Percentiles rank a stretch among this genome's conserved stretches.
phyloP scores from a whole-genome alignment of 805 yeast genomes.

The Teunomyces atbi region DNA sequence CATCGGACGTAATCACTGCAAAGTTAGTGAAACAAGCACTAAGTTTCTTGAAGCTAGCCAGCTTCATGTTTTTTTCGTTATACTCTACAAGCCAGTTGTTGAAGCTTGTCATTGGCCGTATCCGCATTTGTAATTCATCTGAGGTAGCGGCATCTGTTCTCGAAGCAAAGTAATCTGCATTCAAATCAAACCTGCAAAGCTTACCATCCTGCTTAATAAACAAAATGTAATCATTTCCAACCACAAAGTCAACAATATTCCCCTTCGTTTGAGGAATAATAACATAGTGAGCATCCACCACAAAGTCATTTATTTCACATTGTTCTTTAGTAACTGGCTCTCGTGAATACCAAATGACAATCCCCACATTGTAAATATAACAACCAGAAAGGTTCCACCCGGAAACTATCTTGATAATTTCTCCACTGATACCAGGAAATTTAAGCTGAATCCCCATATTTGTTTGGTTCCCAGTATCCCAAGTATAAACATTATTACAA shows the following conservation, averaged over 20 bases:
- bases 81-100: constrained; percentile 26
- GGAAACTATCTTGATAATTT: constrained; percentile 50
- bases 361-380: constrained; percentile 47
- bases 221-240: constrained; percentile 52
- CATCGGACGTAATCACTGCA: constrained; percentile 55
- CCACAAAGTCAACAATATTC: constrained; percentile 50
- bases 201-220: constrained; percentile 48
- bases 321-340: constrained; percentile 17
- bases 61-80: constrained; percentile 13
- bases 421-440: constrained; percentile 31
- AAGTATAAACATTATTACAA: constrained; percentile 49
- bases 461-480: constrained; percentile 50
- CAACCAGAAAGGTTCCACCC: constrained; percentile 68
- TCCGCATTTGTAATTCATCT: constrained; percentile 9
- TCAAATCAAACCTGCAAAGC: constrained; percentile 34
- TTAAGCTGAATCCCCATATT: constrained; percentile 43
- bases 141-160: constrained; percentile 1
- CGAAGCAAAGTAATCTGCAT: constrained; percentile 14
- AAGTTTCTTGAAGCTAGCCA: constrained; percentile 46
- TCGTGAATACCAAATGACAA: constrained; percentile 56
- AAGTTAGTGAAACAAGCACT: constrained; percentile 55
- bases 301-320: constrained; percentile 13
- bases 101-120: constrained; percentile 24
- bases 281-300: constrained; percentile 35
- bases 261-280: constrained; percentile 42